Evolutionary conservation across 164 flowering plant species (phyloP).

Genomic region (Paratinospora sagittata): DNA sequence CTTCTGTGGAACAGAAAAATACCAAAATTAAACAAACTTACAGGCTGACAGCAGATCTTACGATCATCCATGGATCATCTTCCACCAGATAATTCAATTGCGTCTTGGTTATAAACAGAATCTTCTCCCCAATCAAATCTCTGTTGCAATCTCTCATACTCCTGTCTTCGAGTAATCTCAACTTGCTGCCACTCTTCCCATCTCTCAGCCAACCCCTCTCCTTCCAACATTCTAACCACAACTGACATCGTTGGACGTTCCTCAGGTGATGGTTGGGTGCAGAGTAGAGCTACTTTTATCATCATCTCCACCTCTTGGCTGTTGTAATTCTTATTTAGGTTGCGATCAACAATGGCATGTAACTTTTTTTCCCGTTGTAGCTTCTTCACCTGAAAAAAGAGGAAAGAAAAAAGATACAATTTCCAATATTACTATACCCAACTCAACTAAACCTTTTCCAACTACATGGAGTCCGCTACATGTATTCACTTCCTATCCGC

Average conservation of each 20-base stretch:
- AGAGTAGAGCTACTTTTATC: slow-evolving; percentile 84
- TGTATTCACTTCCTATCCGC: not conserved
- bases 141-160: slow-evolving; percentile 65
- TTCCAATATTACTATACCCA: not conserved
- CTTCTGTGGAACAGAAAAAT: not conserved
- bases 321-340: slow-evolving; percentile 42
- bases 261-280: slow-evolving; percentile 84
- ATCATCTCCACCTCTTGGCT: slow-evolving; percentile 78
- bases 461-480: too few species aligned
- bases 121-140: slow-evolving; percentile 94
- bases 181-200: slow-evolving; percentile 93
- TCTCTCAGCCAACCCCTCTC: slow-evolving; percentile 88
- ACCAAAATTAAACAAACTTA: too few species aligned
- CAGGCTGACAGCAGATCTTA: not conserved
- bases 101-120: slow-evolving; percentile 68
- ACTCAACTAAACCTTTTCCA: not conserved
- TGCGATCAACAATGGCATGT: slow-evolving; percentile 71
- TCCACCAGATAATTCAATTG: slow-evolving; percentile 91
- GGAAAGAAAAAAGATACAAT: not conserved
- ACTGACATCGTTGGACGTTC: slow-evolving; percentile 95
- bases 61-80: slow-evolving; percentile 37
- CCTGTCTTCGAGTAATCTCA: slow-evolving; percentile 71
- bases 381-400: slow-evolving; percentile 65
- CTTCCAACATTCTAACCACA: slow-evolving; percentile 94
- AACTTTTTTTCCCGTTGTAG: slow-evolving; percentile 72